Base-by-base conservation (phyloP, 177 flowering plant species). In the Vitis hybrid region DNA sequence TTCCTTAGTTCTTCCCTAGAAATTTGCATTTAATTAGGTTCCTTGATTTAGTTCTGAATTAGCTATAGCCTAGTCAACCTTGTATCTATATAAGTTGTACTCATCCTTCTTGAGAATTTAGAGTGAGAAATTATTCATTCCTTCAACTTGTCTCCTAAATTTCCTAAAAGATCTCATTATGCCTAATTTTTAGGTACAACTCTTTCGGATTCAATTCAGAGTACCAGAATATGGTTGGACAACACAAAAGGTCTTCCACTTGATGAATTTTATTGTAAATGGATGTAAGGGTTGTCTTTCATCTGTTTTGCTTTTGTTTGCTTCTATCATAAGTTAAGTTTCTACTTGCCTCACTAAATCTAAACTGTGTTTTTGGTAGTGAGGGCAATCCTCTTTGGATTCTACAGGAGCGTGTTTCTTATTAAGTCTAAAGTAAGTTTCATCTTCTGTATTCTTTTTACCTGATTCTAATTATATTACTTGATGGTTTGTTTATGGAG, bases 181-280 rank as follows among this genome's bases (percentile, higher is more conserved):
- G 11, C 62, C 38, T 55, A 15, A 28, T 51, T 56, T 80, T 17
- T 74, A 92, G 97, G 83, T 89, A 56, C 97, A 92, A 85, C 87
- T 92, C 20, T 4, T 83, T 62, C 90, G 94, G 64, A 92, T 92
- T 74, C 92, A 92, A 58, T 33, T 89, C 76, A 86, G 97, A 80
- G 94, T 90, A 59, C 94, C 95, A 1, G 94, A 89, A 74, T 89
- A 78, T 81, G 92, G 97, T 13, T 92, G 97, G 97, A 90, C 95
- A 51, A 92, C 94, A 31, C 97, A 92, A 67, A 92, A 90, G 79
- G 84, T 87, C 75, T 91, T 92, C 76, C 14, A 92, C 81, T 80
- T 92, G 83, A 86, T 92, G 94, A 92, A 92, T 78, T 85, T 89
- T 79, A 18, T 87, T 63, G 92, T 92, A 33, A 90, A 89, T 75